Evolutionary conservation across 2,329 filamentous ascomycete species (phyloP).

Genomic region (Colletotrichum higginsianum): DNA sequence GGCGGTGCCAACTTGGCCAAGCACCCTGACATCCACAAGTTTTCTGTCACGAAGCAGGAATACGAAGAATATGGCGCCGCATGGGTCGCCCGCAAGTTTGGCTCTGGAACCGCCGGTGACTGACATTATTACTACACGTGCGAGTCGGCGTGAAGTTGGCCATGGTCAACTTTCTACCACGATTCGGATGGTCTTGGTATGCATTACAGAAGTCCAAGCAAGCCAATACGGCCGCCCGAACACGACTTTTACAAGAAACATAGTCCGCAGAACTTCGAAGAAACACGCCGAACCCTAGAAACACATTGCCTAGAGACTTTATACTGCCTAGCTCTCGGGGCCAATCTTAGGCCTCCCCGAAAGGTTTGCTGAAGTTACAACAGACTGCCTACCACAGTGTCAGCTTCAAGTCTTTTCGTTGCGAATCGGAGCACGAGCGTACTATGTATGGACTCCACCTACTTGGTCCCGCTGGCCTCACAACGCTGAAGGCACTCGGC

Average conservation of each 20-base stretch:
- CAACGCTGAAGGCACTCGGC: conserved; percentile 41
- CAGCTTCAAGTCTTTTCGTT: background rate
- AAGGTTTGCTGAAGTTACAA: background rate
- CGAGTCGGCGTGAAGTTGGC: background rate
- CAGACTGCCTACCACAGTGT: background rate
- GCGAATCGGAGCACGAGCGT: background rate
- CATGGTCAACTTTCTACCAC: background rate
- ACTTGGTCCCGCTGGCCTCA: conserved; percentile 18
- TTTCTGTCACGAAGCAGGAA: conserved; percentile 88
- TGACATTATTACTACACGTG: conserved; percentile 15
- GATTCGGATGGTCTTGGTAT: background rate
- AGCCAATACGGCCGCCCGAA: background rate
- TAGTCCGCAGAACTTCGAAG: background rate
- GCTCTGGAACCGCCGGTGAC: conserved; percentile 49
- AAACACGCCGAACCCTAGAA: conserved; percentile 7
- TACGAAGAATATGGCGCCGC: conserved; percentile 88
- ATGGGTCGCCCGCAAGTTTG: conserved; percentile 83
- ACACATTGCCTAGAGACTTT: conserved; percentile 6
- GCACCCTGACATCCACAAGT: conserved; percentile 75
- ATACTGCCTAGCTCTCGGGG: background rate
- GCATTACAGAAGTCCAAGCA: background rate
- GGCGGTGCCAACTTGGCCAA: conserved; percentile 85
- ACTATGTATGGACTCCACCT: conserved; percentile 3
- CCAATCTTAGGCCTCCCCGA: background rate
- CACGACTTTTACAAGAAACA: background rate